Base-by-base conservation (phyloP, 1,284 basidiomycete genomes). In the Trichosporon sp. region DNA sequence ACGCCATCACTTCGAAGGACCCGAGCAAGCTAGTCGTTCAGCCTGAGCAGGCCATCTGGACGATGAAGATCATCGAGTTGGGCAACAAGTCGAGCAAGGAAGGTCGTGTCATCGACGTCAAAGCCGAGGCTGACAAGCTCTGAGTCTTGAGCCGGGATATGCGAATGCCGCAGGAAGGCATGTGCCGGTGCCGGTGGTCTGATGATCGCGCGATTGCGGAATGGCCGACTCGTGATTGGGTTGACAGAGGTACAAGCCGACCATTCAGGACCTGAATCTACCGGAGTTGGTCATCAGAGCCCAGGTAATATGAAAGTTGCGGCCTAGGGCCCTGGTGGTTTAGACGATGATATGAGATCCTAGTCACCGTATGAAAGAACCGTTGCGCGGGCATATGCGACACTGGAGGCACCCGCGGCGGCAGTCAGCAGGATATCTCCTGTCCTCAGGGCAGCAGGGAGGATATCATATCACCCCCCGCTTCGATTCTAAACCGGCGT, bases 51-150 rank as follows among this genome's bases (percentile, higher is more conserved):
- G 77, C 70, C 1, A 69, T 76, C 32, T 69, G 69, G 60, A 74
- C 72, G 21, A 73, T 75, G 66, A 70, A 67, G 35, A 69, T 76
- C 64, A 75, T 76, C 35, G 76, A 79, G 68, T 65, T 76, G n/a
- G 77, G 76, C 27, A 66, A 74, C 60, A 58, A 75, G 69, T 75
- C 74, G 8, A 77, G 75, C 23, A 71, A 69, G 47, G 73, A 78
- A 68, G 77, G 78, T 11, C 66, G 72, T 4, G 67, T 71, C 15
- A 64, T 73, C 15, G 65, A 69, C 18, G 68, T 73, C 9, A 32
- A 67, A 38, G 56, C 56, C 56, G 56, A 60, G 56, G 56, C 56
- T 29, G 56, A 31, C 56, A 31, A 60, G 27, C 9, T 60, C 56
- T 60, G 29, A 60, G 27, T n/a, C 6, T 25, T 25, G 51, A 15